These are phyloP conservation scores for Termitomyces heimii DNA, from an alignment of 768 basidiomycete genomes.

Conservation along the genomic window DNA sequence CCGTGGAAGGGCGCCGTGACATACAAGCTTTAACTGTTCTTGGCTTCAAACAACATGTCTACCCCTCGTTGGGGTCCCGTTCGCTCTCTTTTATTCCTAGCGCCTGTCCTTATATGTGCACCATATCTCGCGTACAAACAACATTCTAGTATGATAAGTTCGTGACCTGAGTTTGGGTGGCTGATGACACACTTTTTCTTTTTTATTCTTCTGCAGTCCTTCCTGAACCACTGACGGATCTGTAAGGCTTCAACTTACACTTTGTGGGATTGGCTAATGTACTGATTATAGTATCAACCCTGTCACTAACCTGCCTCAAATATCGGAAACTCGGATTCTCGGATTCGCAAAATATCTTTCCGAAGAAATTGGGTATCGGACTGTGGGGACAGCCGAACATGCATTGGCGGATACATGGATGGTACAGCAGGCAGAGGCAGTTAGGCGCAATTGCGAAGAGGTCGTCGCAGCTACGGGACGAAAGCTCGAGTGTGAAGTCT, in stretches of 20 bases:
- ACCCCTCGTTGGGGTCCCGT: constrained; percentile 48
- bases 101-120: constrained; percentile 47
- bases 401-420: constrained; percentile 83
- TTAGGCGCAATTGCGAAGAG: constrained; percentile 59
- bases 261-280: not conserved
- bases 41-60: constrained; percentile 12
- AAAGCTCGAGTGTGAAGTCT: constrained; percentile 86
- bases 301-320: constrained; percentile 53
- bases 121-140: constrained; percentile 43
- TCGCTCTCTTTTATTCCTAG: constrained; percentile 48
- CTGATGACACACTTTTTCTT: constrained; percentile 6
- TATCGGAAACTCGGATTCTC: constrained; percentile 68
- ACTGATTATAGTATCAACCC: constrained; percentile 35
- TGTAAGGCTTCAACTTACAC: constrained; percentile 29
- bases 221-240: constrained; percentile 46
- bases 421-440: constrained; percentile 53
- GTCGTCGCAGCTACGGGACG: constrained; percentile 37
- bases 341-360: constrained; percentile 62
- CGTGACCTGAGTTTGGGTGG: constrained; percentile 1
- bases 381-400: constrained; percentile 88
- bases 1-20: not conserved
- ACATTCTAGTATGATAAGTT: constrained; percentile 34
- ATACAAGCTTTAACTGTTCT: constrained; percentile 3
- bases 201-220: constrained; percentile 37
- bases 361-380: constrained; percentile 86